These are phyloP conservation scores for Echria macrotheca DNA, from an alignment of 495 filamentous ascomycete genomes.

Conservation along the genomic window DNA sequence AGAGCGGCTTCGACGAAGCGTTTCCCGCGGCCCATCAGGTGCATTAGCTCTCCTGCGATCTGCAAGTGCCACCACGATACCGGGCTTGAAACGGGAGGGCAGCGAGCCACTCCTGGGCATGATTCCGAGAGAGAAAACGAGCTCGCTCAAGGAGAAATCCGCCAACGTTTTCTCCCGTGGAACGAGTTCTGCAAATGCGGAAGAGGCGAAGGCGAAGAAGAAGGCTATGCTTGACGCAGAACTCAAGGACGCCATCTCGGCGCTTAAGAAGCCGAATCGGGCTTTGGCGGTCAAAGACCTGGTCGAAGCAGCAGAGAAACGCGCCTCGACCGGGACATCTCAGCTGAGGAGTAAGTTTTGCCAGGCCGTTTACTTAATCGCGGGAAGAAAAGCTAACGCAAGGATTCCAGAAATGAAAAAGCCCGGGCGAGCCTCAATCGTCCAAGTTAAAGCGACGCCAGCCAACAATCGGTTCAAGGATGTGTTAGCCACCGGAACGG, in stretches of 20 bases:
- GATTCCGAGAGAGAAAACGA: conserved; percentile 41
- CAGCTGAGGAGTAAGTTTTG: conserved; percentile 34
- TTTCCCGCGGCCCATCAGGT: conserved; percentile 47
- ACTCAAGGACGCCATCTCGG: conserved; percentile 73
- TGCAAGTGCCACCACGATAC: conserved; percentile 55
- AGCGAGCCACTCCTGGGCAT: conserved; percentile 54
- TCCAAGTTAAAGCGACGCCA: conserved; percentile 77
- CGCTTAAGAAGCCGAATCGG: conserved; percentile 83
- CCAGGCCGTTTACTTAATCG: background rate
- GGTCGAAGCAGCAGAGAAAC: conserved; percentile 63
- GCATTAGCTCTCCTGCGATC: conserved; percentile 61
- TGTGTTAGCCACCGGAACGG: conserved; percentile 26
- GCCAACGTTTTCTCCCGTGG: conserved; percentile 20
- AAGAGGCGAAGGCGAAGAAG: conserved; percentile 63
- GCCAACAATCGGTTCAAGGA: conserved; percentile 51
- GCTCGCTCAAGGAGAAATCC: conserved; percentile 33
- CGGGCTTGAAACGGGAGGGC: conserved; percentile 57
- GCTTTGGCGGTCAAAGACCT: conserved; percentile 67
- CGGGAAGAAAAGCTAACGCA: conserved; percentile 26
- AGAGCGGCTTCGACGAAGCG: conserved; percentile 49
- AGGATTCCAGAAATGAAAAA: conserved; percentile 53
- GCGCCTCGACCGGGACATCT: conserved; percentile 35
- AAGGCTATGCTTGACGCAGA: conserved; percentile 74
- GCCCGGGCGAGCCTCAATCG: conserved; percentile 54
- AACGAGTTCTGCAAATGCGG: conserved; percentile 18